Base-by-base conservation (phyloP, 2,329 filamentous ascomycete genomes). In the Setomelanomma holmii region DNA sequence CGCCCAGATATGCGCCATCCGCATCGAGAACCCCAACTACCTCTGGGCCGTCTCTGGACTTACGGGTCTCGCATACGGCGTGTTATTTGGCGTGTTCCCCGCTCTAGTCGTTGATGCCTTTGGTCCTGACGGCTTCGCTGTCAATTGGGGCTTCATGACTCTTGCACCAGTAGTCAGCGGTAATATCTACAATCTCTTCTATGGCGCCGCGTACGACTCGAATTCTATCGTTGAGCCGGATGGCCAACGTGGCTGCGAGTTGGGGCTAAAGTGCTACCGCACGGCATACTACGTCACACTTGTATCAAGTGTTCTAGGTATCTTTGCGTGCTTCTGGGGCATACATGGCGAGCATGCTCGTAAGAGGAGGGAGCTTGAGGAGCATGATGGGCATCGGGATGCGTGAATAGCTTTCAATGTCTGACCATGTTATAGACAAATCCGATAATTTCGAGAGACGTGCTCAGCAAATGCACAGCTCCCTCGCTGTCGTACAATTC, bases 111-210 rank as follows among this genome's bases (percentile, higher is more conserved):
- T 93, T 5, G 93, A 98, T 71, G 88, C 89, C 0, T 99, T 99
- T 72, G 95, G 95, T 6, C 89, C 97, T 21, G 84, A 88, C 55
- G 93, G 93, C 1, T 81, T 99, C 40, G 92, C 89, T 49, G 91
- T 96, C 70, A 99, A 98, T 69, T 99, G 95, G 93, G 95, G 95
- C 12, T 89, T 89, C 64, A 96, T 99, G 87, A 97, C 91, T 0
- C 80, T 97, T 41, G 89, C 91, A 2, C 93, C 93, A 0, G 91
- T 96, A 2, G 76, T 96, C 22, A 92, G 88, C 7, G 93, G 91
- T 43, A 96, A 98, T 65, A 75, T 96, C 19, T 98, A 96, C 81
- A 99, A 98, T 71, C 77, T 97, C 1, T 86, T 95, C 51, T 99
- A 98, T 71, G 95, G 95, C 42, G 77, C 66, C 1, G 86, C 96